Conservation (phyloP, 257 asterid species). For the Salvia splendens region DNA sequence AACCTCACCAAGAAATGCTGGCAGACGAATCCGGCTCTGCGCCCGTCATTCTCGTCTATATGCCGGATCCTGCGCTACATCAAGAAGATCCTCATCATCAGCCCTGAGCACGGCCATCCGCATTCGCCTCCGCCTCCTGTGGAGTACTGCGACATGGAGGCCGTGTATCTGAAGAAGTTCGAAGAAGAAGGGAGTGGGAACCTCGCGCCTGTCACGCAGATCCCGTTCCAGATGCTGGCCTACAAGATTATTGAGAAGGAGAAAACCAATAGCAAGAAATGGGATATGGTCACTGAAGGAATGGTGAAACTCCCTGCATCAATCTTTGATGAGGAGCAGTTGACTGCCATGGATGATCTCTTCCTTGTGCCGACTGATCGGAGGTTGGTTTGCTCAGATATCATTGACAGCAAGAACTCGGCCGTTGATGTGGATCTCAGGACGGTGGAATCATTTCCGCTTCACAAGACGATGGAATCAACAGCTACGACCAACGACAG, state of each 20-base stretch:
- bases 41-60: slow-evolving; percentile 76
- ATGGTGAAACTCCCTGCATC: slow-evolving; percentile 40
- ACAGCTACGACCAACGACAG: not conserved
- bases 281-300: slow-evolving; percentile 48
- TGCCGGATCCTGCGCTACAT: slow-evolving; percentile 75
- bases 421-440: slow-evolving; percentile 47
- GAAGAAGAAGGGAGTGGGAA: slow-evolving; percentile 32
- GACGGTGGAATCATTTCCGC: slow-evolving; percentile 42
- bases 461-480: not conserved
- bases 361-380: slow-evolving; percentile 58
- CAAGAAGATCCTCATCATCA: slow-evolving; percentile 61
- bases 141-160: slow-evolving; percentile 76
- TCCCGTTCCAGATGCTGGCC: slow-evolving; percentile 79
- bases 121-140: slow-evolving; percentile 80
- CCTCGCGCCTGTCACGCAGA: slow-evolving; percentile 48
- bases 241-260: slow-evolving; percentile 69
- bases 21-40: slow-evolving; percentile 62
- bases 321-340: slow-evolving; percentile 51
- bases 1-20: slow-evolving; percentile 80
- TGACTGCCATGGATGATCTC: slow-evolving; percentile 69
- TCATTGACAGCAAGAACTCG: slow-evolving; percentile 49
- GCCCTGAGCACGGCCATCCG: slow-evolving; percentile 84
- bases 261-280: slow-evolving; percentile 44
- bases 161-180: slow-evolving; percentile 53
- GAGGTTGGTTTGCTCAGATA: slow-evolving; percentile 69